Evolutionary conservation across 257 asterid species (phyloP), one percentile per base, ranked within the genome.

Genomic region (Nicotiana paniculata): DNA sequence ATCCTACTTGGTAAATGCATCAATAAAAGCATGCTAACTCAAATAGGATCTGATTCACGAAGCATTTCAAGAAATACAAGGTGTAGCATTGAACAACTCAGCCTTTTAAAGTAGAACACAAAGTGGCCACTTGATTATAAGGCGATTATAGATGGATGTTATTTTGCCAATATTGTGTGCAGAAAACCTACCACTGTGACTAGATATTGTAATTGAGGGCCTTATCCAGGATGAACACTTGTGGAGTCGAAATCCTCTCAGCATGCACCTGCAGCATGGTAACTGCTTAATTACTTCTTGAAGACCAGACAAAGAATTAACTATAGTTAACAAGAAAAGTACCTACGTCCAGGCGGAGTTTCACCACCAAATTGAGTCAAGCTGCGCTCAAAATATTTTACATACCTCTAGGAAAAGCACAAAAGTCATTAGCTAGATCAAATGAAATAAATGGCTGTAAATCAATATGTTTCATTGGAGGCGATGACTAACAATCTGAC

Each of bases 311-410:
- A 75, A 82, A 83, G 79, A 86, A 79, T 80, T 79, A 82, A 81
- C 76, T 83, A 86, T 79, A 77, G 80, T 74, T 84, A 57, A 82
- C 83, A 82, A 85, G 92, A 87, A 85, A 87, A 88, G 94, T 96
- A 96, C 99, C 99, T 96, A 89, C 98, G 99, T 86, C 97, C 98
- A 70, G 96, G 87, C 55, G 97, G 98, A 54, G 90, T 86, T 90
- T 93, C 99, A 64, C 98, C 97, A 82, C 90, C 89, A 90, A 90
- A 93, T 69, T 90, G 87, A 26, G 80, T 83, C 91, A 90, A 77
- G 82, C 91, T 89, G 80, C 85, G 90, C 87, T 93, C 98, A 79
- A 93, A 96, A 86, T 94, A 96, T 84, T 96, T 92, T 86, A 96
- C 99, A 70, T 93, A 96, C 88, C 99, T 93, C 99, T 96, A 83